Conservation (phyloP, 768 basidiomycete genomes). For the Boletus edulis region DNA sequence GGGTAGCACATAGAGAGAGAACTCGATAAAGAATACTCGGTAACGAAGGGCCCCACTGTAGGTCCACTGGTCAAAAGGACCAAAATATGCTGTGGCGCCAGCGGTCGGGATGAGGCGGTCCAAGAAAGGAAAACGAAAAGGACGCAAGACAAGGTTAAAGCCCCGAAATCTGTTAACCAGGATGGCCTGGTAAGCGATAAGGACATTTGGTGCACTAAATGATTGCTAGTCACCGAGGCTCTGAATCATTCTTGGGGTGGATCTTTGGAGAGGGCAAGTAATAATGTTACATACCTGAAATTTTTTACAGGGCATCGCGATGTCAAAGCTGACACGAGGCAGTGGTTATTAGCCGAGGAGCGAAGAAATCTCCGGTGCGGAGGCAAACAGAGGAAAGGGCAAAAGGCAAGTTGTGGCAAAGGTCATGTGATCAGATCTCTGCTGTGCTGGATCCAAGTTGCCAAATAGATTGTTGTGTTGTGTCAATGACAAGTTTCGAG, state of each 20-base stretch:
- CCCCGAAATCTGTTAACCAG: conserved; percentile 11
- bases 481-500: conserved; percentile 10
- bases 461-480: conserved; percentile 17
- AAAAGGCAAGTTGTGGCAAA: conserved; percentile 9
- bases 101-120: conserved; percentile 3
- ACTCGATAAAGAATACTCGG: conserved; percentile 7
- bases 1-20: not conserved
- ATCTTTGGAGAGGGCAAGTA: not conserved
- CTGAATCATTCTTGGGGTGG: not conserved
- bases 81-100: not conserved
- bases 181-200: not conserved
- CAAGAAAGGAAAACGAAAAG: conserved; percentile 14
- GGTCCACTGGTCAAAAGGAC: not conserved
- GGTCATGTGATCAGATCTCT: conserved; percentile 14
- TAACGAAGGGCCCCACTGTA: not conserved
- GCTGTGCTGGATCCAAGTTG: conserved; percentile 11
- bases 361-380: conserved; percentile 16
- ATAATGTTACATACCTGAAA: conserved; percentile 11
- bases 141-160: conserved; percentile 22
- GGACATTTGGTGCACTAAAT: not conserved
- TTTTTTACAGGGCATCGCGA: conserved; percentile 2
- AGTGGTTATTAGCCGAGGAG: conserved; percentile 20
- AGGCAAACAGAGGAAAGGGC: conserved; percentile 9
- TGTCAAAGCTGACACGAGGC: conserved; percentile 10
- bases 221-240: not conserved